Evolutionary conservation across 768 basidiomycete genomes (phyloP).

Genomic region (Auricularia heimuer): DNA sequence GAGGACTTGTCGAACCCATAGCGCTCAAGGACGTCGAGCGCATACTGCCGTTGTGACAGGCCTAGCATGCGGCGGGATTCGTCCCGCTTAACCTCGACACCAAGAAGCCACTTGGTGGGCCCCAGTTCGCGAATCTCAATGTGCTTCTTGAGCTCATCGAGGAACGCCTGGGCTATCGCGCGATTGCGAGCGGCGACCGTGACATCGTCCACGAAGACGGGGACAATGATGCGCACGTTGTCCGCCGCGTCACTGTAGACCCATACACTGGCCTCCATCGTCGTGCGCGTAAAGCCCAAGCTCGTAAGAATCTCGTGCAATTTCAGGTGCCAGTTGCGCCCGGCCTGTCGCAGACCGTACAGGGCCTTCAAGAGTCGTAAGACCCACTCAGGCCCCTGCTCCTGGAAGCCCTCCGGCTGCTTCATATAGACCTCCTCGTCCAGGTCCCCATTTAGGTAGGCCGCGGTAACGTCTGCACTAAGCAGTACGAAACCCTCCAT

Average conservation of each 20-base stretch:
- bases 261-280: background rate
- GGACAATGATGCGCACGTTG: background rate
- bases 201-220: background rate
- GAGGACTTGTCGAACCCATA: constrained; percentile 5
- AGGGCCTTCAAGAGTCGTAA: constrained; percentile 13
- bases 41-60: constrained; percentile 9
- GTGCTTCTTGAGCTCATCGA: background rate
- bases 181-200: background rate
- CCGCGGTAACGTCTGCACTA: constrained; percentile 9
- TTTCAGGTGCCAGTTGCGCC: constrained; percentile 23
- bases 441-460: constrained; percentile 13
- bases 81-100: constrained; percentile 8
- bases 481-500: constrained; percentile 9
- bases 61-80: background rate
- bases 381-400: background rate
- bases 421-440: constrained; percentile 17
- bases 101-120: constrained; percentile 5
- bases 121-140: constrained; percentile 1
- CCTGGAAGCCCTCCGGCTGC: constrained; percentile 22
- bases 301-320: constrained; percentile 15
- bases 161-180: background rate
- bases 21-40: constrained; percentile 5
- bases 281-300: constrained; percentile 9
- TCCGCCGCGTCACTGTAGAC: background rate
- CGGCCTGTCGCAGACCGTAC: constrained; percentile 33